Base-by-base conservation (phyloP, 2,329 filamentous ascomycete genomes). In the Allantophomopsis lycopodina region DNA sequence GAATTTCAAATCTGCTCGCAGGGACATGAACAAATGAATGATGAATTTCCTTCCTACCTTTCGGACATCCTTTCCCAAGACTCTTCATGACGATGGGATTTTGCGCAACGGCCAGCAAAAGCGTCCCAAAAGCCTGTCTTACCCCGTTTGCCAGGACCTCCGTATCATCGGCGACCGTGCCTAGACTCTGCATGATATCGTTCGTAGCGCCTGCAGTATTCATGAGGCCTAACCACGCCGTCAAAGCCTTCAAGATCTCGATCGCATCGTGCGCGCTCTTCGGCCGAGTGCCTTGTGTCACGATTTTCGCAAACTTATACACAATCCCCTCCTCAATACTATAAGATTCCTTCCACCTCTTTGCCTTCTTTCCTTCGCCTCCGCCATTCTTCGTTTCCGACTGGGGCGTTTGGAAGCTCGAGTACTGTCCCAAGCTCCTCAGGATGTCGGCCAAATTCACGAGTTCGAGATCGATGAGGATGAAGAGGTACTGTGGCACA, bases 71-170 rank as follows among this genome's bases (percentile, higher is more conserved):
- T 48, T 64, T 68, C 41, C 64, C 63, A 36, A 84, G 55, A 3
- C 71, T 65, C 35, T 61, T 59, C 4, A 79, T 54, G 10, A 82
- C 65, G 4, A 63, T 60, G 3, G 60, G 58, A 46, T 77, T 79
- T 45, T 83, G 77, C 40, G 72, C 68, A 10, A 81, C 61, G 0
- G 71, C 68, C 37, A 81, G 59, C 5, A 82, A 58, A 14, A 84
- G 61, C 52, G 78, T 69, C 2, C 78, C 72, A 44, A 84, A 70
- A 0, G 75, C 78, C 35, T 76, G 72, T 15, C 74, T 68, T 28
- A 28, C 23, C 23, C 23, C 23, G 23, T 28, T 28, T 12, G 11
- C 23, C 23, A 28, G 23, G 23, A 4, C 23, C 23, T 28, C 23
- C 11, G 8, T 28, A 28, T 28, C 23, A 28, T 28, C 23, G 10